Evolutionary conservation across 2,329 filamentous ascomycete species (phyloP).

Genomic region (Calcarisporium arbuscula): DNA sequence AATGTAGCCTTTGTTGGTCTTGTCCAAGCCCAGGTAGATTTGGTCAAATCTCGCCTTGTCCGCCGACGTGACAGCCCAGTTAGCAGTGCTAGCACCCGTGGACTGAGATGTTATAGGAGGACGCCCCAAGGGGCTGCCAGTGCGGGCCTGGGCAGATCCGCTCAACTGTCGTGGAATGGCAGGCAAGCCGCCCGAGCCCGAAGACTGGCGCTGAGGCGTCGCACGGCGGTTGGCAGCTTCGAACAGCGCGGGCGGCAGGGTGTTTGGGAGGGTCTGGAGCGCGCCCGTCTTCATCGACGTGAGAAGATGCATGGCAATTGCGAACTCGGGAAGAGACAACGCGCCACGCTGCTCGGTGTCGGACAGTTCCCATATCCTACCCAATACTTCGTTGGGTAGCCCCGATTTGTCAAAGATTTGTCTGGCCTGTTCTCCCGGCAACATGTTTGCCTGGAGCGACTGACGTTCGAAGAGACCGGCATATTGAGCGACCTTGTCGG

Average conservation of each 20-base stretch:
- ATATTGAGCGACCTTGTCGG: slow-evolving; percentile 88
- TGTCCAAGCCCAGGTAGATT: slow-evolving; percentile 80
- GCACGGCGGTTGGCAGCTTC: slow-evolving; percentile 75
- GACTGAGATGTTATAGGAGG: slow-evolving; percentile 39
- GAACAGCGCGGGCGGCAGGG: slow-evolving; percentile 78
- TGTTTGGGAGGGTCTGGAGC: slow-evolving; percentile 70
- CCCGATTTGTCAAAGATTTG: slow-evolving; percentile 92
- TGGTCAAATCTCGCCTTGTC: slow-evolving; percentile 87
- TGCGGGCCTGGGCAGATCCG: slow-evolving; percentile 58
- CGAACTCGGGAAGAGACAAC: slow-evolving; percentile 83
- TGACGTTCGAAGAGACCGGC: slow-evolving; percentile 86
- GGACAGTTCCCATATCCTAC: slow-evolving; percentile 92
- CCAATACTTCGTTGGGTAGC: slow-evolving; percentile 81
- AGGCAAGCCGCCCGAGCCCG: slow-evolving; percentile 42
- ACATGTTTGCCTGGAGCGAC: slow-evolving; percentile 61
- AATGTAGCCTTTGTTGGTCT: slow-evolving; percentile 71
- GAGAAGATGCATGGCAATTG: slow-evolving; percentile 96
- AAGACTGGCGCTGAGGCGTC: slow-evolving; percentile 40
- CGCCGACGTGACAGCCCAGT: slow-evolving; percentile 76
- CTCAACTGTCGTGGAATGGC: slow-evolving; percentile 80
- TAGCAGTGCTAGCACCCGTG: slow-evolving; percentile 31
- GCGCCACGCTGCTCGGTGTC: slow-evolving; percentile 90
- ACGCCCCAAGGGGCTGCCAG: slow-evolving; percentile 51
- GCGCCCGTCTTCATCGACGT: slow-evolving; percentile 83
- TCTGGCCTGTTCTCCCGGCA: slow-evolving; percentile 82